Base-by-base conservation (phyloP, 2,329 filamentous ascomycete genomes). In the Trichothecium sympodiale region DNA sequence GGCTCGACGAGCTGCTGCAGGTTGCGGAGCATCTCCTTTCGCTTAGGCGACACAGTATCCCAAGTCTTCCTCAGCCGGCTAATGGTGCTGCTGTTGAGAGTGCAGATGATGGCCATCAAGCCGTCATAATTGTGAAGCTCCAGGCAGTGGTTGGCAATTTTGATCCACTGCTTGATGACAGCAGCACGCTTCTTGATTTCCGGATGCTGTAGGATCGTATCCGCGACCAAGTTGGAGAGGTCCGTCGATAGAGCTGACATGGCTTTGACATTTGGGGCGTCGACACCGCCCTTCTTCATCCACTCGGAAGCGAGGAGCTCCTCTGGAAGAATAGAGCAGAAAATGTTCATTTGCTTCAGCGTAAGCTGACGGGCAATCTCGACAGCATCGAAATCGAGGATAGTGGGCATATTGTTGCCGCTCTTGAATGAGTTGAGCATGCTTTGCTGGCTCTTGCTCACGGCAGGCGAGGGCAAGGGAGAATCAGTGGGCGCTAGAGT, bases 121-220 rank as follows among this genome's bases (percentile, higher is more conserved):
- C 86, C 85, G 52, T 98, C 89, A 49, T 95, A 98, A 61, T 98
- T 98, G 62, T 91, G 82, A 17, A 96, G 71, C 50, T 91, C 84
- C 5, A 93, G 66, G 45, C 86, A 94, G 49, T 83, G 84, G 47
- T 82, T 73, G 1, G 85, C 86, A 46, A 96, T 79, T 67, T 96
- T 98, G 55, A 95, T 84, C 91, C 91, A 98, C 48, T 96, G 88
- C 64, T 98, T 96, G 62, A 98, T 91, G 35, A 87, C 76, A 2
- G 74, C 64, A 1, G 91, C 89, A 17, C 91, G 77, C 64, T 89
- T 94, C 72, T 96, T 96, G 17, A 82, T 78, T 54, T 96, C 91
- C n/a, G 83, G 73, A 38, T 86, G 73, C 38, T 84, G 77, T 12
- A 98, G 71, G 47, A 98, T 94, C 0, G 84, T 93, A 53, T 96